Evolutionary conservation across 2,329 filamentous ascomycete genomes (phyloP).

Genomic region (Penicillium sp.): DNA sequence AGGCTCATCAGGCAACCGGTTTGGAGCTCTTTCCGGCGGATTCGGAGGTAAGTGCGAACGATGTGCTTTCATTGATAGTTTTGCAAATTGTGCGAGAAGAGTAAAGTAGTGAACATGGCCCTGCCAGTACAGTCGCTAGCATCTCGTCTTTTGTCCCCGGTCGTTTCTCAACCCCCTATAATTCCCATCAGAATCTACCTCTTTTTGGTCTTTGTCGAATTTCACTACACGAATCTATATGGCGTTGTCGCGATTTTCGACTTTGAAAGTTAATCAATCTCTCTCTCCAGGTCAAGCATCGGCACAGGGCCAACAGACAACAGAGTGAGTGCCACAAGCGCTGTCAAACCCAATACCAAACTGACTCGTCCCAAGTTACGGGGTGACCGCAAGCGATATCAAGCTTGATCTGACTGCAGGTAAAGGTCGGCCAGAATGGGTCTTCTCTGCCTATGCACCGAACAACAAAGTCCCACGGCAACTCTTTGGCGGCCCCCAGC

Average conservation of each 20-base stretch:
- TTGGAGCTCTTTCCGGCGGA: conserved; percentile 50
- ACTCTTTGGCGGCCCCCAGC: conserved; percentile 72
- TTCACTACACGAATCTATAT: background rate
- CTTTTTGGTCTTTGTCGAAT: background rate
- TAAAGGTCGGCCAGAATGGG: conserved; percentile 74
- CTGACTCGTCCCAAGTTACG: conserved; percentile 44
- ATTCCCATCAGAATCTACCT: background rate
- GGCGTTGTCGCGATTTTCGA: background rate
- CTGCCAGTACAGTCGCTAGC: background rate
- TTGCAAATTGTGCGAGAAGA: background rate
- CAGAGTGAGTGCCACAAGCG: conserved; percentile 22
- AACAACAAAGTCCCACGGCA: conserved; percentile 74
- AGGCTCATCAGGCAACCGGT: conserved; percentile 55
- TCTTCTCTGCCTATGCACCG: conserved; percentile 81
- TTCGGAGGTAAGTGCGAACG: conserved; percentile 40
- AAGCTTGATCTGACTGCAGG: conserved; percentile 60
- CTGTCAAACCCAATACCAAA: conserved; percentile 2
- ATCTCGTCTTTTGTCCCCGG: background rate
- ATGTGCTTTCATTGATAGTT: background rate
- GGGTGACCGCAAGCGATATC: conserved; percentile 59
- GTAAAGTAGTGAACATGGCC: background rate
- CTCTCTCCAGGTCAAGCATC: background rate
- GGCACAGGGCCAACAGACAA: conserved; percentile 14
- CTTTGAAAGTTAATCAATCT: background rate
- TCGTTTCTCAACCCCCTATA: background rate